Base-by-base conservation (phyloP, 2,329 filamentous ascomycete species). In the Hymenoscyphus repandus region DNA sequence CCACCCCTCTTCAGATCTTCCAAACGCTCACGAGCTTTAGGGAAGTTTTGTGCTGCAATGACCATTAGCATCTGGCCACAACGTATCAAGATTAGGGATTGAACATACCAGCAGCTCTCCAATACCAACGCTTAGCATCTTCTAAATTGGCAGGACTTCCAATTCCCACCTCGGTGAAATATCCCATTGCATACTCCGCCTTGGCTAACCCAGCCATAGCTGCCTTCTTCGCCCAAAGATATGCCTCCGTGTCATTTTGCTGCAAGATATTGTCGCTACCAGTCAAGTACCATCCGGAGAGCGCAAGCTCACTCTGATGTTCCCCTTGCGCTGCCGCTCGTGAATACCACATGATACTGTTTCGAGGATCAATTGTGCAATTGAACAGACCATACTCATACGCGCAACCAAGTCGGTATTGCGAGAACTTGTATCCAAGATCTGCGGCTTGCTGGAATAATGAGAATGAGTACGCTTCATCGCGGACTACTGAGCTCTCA, bases 121-220 rank as follows among this genome's bases (percentile, higher is more conserved):
- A 96, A 72, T 99, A 99, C 93, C 93, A 99, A 62, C 90, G 82
- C 76, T 95, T 96, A 18, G 92, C 93, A 71, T 97, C 93, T 63
- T 99, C 93, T 61, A 96, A 64, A 67, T 92, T 95, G 7, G 87
- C 83, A 13, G 85, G 77, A 57, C 89, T 84, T 30, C 93, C 93
- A 61, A 99, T 97, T 11, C 93, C 93, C 44, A 93, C 85, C 70
- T 99, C 93, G 0, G 89, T 95, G 66, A 95, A 96, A 70, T 97
- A 96, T 0, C 93, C 93, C 87, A 99, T 96, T 0, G 92, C 93
- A 70, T 96, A 97, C 72, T 97, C 88, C 0, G 93, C 93, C 74
- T 97, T 99, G 6, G 90, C 84, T 34, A 96, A 71, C 2, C 92
- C 90, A 3, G 90, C 87, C 57, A 85, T 82, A 0, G 93, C 93